phyloP scores from a whole-genome alignment of 306 rosid species.

The Ammopiptanthus mongolicus region DNA sequence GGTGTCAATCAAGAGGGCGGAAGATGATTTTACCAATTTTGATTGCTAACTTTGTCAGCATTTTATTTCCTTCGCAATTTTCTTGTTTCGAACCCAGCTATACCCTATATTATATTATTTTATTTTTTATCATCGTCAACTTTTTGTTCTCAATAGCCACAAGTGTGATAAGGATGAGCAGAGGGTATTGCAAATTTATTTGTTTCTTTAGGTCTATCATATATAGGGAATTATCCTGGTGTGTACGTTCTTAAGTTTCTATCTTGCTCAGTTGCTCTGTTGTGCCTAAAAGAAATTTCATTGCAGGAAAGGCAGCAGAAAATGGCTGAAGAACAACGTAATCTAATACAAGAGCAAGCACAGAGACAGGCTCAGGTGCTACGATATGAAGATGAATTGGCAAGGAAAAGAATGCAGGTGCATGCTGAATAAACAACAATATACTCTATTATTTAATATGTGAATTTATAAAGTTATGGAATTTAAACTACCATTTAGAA shows the following conservation, averaged over 20 bases:
- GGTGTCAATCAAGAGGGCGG: not conserved
- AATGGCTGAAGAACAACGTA: slow-evolving; percentile 81
- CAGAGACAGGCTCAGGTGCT: slow-evolving; percentile 79
- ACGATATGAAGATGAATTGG: slow-evolving; percentile 78
- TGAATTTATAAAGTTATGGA: not conserved
- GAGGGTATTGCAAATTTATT: not conserved
- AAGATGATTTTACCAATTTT: not conserved
- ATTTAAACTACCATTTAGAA: not conserved
- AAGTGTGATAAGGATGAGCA: not conserved
- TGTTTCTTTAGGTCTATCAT: not conserved
- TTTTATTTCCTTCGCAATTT: not conserved
- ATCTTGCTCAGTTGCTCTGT: not conserved
- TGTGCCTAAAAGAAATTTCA: not conserved
- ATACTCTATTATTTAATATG: not conserved
- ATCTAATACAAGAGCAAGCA: slow-evolving; percentile 77
- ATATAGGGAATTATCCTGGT: not conserved
- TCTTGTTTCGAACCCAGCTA: not conserved
- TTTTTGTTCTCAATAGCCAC: not conserved
- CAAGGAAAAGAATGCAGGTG: slow-evolving; percentile 94
- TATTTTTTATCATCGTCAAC: not conserved
- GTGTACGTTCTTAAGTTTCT: not conserved
- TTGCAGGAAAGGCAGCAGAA: slow-evolving; percentile 76
- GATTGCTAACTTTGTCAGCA: not conserved
- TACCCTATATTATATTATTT: not conserved
- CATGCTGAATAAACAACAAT: slow-evolving; percentile 14